A percentile compares a stretch with the other conserved stretches of the same genome.
phyloP scores from a whole-genome alignment of 208 protist genomes.

The Acanthamoeba sp. region DNA sequence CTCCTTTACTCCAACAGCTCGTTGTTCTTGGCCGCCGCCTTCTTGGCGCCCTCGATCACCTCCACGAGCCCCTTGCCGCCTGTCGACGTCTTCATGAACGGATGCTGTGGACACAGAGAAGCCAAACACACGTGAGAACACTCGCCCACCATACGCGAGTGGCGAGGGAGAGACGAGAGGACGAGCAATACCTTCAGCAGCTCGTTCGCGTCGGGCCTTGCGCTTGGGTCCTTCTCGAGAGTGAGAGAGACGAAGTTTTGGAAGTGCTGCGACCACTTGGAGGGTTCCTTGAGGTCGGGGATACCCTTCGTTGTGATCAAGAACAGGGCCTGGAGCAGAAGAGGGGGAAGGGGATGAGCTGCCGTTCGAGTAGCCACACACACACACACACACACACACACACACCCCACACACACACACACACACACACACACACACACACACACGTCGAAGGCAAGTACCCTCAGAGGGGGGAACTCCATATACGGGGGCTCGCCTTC shows the following conservation, averaged over 20 bases:
- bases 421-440: not conserved
- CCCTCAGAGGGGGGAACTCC: conserved; percentile 81
- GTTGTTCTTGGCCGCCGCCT: conserved; percentile 59
- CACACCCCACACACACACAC: not conserved
- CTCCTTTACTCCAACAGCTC: conserved; percentile 29
- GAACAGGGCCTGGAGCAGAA: conserved; percentile 76
- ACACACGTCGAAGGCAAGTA: not conserved
- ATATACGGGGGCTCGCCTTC: conserved; percentile 82
- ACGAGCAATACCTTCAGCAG: conserved; percentile 1
- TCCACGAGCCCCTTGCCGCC: conserved; percentile 16
- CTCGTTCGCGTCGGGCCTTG: conserved; percentile 46
- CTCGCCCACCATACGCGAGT: not conserved
- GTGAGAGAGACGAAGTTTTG: conserved; percentile 34
- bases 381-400: too few relatives aligned
- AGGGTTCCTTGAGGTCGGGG: conserved; percentile 83
- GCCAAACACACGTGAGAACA: not conserved
- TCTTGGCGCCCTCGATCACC: conserved; percentile 27
- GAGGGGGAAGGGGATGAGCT: not conserved
- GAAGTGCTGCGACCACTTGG: conserved; percentile 47
- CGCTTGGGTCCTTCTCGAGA: conserved; percentile 37
- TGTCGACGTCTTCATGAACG: conserved; percentile 43
- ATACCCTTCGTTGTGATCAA: conserved; percentile 87
- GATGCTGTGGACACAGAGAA: not conserved
- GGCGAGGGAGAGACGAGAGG: too few relatives aligned
- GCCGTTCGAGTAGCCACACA: too few relatives aligned